Evolutionary conservation across 176 grass and related monocot species (phyloP).

Genomic region (Cocos nucifera): DNA sequence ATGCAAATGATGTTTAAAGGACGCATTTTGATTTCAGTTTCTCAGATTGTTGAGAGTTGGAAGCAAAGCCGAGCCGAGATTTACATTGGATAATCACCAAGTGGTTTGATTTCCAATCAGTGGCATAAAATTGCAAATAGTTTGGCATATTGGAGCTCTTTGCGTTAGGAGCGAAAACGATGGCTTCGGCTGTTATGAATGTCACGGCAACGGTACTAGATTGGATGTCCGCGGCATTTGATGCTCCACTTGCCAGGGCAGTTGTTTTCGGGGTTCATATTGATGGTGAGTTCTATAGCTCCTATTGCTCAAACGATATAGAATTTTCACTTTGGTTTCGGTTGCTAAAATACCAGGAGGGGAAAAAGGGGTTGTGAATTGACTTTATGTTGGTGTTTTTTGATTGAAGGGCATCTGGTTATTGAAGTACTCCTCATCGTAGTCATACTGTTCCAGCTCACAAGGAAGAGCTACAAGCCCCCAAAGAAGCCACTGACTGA

Average conservation of each 20-base stretch:
- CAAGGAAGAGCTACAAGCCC: conserved; percentile 96
- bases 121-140: too few species aligned
- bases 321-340: too few species aligned
- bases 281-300: background rate
- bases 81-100: too few species aligned
- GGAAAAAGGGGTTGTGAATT: background rate
- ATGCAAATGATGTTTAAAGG: too few species aligned
- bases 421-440: conserved; percentile 84
- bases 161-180: background rate
- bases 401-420: conserved; percentile 71
- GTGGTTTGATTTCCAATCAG: too few species aligned
- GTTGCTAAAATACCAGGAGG: too few species aligned
- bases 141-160: too few species aligned
- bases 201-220: background rate
- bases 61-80: too few species aligned
- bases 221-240: background rate
- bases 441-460: conserved; percentile 89
- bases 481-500: conserved; percentile 90
- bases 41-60: too few species aligned
- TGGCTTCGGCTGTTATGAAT: background rate
- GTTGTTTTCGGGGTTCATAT: conserved; percentile 8
- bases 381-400: conserved; percentile 6
- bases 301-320: too few species aligned
- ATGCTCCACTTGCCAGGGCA: background rate
- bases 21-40: too few species aligned